These are phyloP conservation scores for Sugiyamaella mastotermitis DNA, from an alignment of 805 yeast species.

Conservation along the genomic window DNA sequence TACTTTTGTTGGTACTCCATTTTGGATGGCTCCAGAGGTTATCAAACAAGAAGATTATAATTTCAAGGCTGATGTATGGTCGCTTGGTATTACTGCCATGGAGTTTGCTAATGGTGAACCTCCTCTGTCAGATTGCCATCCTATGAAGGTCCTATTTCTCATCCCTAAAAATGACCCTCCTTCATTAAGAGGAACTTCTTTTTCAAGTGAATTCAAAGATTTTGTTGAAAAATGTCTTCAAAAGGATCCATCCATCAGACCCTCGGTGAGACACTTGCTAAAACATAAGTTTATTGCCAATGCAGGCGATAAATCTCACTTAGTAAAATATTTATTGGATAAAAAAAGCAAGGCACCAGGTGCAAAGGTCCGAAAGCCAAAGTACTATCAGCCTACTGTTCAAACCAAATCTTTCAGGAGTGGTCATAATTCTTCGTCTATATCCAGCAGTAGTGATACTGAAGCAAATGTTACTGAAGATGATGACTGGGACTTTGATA, in stretches of 20 bases:
- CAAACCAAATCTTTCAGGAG: conserved; percentile 6
- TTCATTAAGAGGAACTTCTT: conserved; percentile 29
- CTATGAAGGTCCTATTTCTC: conserved; percentile 48
- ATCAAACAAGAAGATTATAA: conserved; percentile 75
- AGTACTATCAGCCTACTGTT: conserved; percentile 17
- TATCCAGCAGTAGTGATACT: conserved; percentile 1
- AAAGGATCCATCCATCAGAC: conserved; percentile 62
- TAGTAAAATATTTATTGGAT: conserved; percentile 35
- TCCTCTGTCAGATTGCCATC: conserved; percentile 51
- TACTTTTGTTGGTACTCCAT: conserved; percentile 46
- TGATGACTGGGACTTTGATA: conserved; percentile 36
- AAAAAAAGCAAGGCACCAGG: conserved; percentile 3
- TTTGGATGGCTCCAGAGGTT: conserved; percentile 99
- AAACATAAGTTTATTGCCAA: conserved; percentile 54
- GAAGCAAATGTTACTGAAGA: conserved; percentile 23
- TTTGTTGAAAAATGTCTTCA: conserved; percentile 67
- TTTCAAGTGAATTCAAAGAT: conserved; percentile 50
- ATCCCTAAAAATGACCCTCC: conserved; percentile 49
- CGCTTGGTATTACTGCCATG: conserved; percentile 70
- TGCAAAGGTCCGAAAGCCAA: conserved; percentile 4
- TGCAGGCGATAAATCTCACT: conserved; percentile 33
- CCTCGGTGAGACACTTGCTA: conserved; percentile 55
- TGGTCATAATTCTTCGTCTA: conserved; percentile 1
- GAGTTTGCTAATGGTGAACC: conserved; percentile 71
- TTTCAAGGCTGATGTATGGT: conserved; percentile 76